Percentiles rank a stretch among this genome's conserved stretches.
Conservation (phyloP, 2,329 filamentous ascomycete species). For the Cryphonectria radicalis region DNA sequence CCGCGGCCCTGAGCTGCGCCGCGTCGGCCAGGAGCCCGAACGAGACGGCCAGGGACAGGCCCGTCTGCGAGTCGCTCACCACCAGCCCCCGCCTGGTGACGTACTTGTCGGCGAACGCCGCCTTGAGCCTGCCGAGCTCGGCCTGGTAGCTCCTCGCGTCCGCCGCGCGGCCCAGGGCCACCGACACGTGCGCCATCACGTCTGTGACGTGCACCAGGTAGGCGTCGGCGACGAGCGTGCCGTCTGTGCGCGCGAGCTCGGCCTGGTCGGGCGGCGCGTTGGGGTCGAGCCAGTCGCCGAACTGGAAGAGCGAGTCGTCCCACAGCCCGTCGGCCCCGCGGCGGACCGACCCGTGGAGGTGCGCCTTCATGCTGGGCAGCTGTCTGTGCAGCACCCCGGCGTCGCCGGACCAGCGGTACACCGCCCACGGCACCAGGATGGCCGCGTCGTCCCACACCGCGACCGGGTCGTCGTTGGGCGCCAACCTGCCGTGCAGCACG, state of each 20-base stretch:
- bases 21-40: constrained; percentile 32
- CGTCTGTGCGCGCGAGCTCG: constrained; percentile 39
- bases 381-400: constrained; percentile 35
- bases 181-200: constrained; percentile 35
- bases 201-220: constrained; percentile 43
- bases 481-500: constrained; percentile 35
- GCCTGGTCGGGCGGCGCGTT: constrained; percentile 42
- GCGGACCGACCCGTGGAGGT: constrained; percentile 36
- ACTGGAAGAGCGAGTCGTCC: constrained; percentile 39
- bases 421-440: constrained; percentile 38
- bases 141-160: constrained; percentile 32
- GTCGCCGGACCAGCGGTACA: constrained; percentile 40
- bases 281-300: constrained; percentile 49
- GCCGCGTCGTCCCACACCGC: constrained; percentile 42
- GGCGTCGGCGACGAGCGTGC: constrained; percentile 42
- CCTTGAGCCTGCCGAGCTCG: constrained; percentile 32
- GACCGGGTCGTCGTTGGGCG: constrained; percentile 32
- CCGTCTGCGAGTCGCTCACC: constrained; percentile 37
- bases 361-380: constrained; percentile 38
- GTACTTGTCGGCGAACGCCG: constrained; percentile 37
- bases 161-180: constrained; percentile 32
- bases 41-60: constrained; percentile 34
- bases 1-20: constrained; percentile 15
- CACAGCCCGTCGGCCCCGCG: constrained; percentile 40
- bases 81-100: constrained; percentile 31